Percentiles rank a stretch among this genome's conserved stretches.
Evolutionary conservation across 2,329 filamentous ascomycete genomes (phyloP).

Genomic region (Emmonsiellopsis sp.): DNA sequence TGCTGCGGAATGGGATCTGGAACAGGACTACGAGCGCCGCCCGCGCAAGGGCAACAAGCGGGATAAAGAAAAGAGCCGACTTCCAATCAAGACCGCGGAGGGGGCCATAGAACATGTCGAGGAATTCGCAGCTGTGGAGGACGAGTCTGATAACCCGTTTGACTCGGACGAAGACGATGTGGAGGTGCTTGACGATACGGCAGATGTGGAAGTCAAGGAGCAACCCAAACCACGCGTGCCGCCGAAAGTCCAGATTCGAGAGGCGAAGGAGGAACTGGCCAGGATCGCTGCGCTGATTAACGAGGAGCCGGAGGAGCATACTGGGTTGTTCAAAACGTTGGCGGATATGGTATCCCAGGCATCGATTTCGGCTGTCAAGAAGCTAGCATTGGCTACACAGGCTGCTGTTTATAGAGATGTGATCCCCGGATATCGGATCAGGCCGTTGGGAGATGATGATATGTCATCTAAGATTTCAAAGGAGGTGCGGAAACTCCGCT

Average conservation of each 20-base stretch:
- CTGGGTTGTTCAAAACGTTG: constrained; percentile 67
- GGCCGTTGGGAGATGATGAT: constrained; percentile 66
- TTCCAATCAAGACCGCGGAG: constrained; percentile 81
- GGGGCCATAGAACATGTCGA: constrained; percentile 59
- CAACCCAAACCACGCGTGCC: constrained; percentile 57
- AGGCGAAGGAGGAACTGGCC: constrained; percentile 88
- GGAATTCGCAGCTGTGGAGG: constrained; percentile 34
- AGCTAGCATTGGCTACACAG: constrained; percentile 78
- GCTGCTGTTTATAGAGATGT: constrained; percentile 89
- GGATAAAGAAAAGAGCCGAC: constrained; percentile 60
- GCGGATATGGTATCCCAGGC: constrained; percentile 64
- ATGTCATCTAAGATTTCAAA: constrained; percentile 77
- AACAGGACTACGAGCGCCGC: constrained; percentile 79
- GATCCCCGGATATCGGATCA: constrained; percentile 92
- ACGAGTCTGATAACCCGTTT: constrained; percentile 58
- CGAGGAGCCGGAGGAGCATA: constrained; percentile 87
- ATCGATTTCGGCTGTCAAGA: constrained; percentile 63
- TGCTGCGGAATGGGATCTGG: constrained; percentile 78
- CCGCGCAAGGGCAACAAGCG: constrained; percentile 69
- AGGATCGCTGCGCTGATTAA: constrained; percentile 72
- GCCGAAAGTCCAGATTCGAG: constrained; percentile 67
- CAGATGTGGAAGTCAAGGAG: constrained; percentile 41
- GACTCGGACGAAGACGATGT: constrained; percentile 48
- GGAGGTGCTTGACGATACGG: constrained; percentile 39
- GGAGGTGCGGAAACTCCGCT: constrained; percentile 71